Percentiles rank a stretch among this genome's conserved stretches.
Evolutionary conservation across 352 stramenopile genomes (phyloP).

Genomic region (Proteromonas lacertae): DNA sequence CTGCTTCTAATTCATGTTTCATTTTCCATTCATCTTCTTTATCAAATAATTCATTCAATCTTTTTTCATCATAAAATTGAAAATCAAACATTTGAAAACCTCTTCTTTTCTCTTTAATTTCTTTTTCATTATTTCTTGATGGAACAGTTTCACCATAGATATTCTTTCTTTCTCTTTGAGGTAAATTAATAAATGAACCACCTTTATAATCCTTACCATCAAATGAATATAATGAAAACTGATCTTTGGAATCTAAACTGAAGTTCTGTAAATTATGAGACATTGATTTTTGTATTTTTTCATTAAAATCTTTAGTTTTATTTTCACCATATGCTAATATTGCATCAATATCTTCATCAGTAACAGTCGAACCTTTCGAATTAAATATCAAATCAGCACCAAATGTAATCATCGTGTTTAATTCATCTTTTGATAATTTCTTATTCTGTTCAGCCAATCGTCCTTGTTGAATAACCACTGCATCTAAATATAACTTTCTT

Average conservation of each 20-base stretch:
- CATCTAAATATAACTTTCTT: neutral
- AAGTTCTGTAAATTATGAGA: constrained; percentile 43
- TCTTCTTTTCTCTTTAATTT: constrained; percentile 22
- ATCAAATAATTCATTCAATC: constrained; percentile 26
- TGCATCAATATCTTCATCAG: constrained; percentile 86
- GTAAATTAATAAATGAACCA: constrained; percentile 16
- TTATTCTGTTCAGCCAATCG: constrained; percentile 34
- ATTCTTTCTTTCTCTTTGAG: constrained; percentile 20
- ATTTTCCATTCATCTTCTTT: constrained; percentile 20
- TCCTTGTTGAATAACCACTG: constrained; percentile 31
- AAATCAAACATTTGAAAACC: constrained; percentile 32
- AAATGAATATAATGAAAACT: constrained; percentile 12
- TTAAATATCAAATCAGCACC: constrained; percentile 86
- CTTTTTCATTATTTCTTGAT: constrained; percentile 15
- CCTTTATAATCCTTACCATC: neutral
- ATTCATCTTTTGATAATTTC: constrained; percentile 46
- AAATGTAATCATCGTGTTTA: constrained; percentile 82
- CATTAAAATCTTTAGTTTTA: constrained; percentile 5
- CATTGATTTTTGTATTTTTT: constrained; percentile 19
- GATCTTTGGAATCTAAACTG: constrained; percentile 41
- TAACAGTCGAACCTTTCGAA: constrained; percentile 71
- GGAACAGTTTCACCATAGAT: constrained; percentile 4
- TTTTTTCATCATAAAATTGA: constrained; percentile 28
- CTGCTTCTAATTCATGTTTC: constrained; percentile 1
- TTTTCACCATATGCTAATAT: constrained; percentile 41